A percentile compares a stretch with the other conserved stretches of the same genome.
Evolutionary conservation across 192 early-diverging fungal species (phyloP).

Genomic region (Spizellomyces punctatus): DNA sequence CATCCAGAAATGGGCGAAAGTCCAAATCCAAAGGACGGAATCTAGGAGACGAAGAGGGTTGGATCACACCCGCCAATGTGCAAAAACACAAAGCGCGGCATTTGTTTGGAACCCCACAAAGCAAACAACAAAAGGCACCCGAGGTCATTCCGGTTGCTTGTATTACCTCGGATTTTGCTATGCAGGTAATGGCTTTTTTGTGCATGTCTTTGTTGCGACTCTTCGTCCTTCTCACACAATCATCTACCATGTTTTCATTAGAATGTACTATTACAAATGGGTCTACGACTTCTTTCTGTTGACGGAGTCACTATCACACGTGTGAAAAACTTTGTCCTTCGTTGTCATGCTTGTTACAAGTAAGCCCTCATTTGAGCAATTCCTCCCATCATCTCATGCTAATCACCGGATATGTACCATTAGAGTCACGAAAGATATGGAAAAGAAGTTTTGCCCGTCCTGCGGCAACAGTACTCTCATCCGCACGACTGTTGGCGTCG

Average conservation of each 20-base stretch:
- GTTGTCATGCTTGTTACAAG: slow-evolving; percentile 94
- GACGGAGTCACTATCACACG: slow-evolving; percentile 79
- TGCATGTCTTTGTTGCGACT: slow-evolving; percentile 2
- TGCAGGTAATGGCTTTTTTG: slow-evolving; percentile 56
- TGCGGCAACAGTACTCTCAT: slow-evolving; percentile 90
- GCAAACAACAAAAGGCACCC: slow-evolving; percentile 27
- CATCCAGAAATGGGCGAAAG: slow-evolving; percentile 10
- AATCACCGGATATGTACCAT: not conserved
- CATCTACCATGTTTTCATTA: not conserved
- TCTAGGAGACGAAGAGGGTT: slow-evolving; percentile 64
- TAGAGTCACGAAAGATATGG: slow-evolving; percentile 82
- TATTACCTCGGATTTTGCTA: slow-evolving; percentile 90
- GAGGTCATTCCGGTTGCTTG: slow-evolving; percentile 75
- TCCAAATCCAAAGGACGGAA: slow-evolving; percentile 28
- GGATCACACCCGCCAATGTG: slow-evolving; percentile 94
- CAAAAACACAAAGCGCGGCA: slow-evolving; percentile 62
- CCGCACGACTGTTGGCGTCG: slow-evolving; percentile 79
- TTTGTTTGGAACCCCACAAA: slow-evolving; percentile 4
- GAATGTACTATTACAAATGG: slow-evolving; percentile 94
- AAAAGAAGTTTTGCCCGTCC: slow-evolving; percentile 87
- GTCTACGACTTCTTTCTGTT: slow-evolving; percentile 76
- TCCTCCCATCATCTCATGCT: not conserved
- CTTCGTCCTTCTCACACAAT: not conserved
- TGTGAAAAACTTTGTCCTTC: slow-evolving; percentile 85
- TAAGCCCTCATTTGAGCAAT: slow-evolving; percentile 35